phyloP scores from a whole-genome alignment of 306 rosid genomes.

The Cucurbita pepo region DNA sequence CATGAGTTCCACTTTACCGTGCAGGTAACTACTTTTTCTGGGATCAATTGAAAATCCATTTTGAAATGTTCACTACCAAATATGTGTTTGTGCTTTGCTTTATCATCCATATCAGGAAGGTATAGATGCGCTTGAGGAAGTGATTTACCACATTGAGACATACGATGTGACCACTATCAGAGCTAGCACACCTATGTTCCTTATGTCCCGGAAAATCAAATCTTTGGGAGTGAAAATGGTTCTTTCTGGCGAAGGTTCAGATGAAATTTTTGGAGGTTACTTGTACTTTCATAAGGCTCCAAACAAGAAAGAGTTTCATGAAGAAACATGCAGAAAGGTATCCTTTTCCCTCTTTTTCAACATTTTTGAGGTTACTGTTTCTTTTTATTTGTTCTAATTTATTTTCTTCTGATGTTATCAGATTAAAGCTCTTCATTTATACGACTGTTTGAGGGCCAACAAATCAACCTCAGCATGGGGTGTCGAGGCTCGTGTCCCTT shows the following conservation, averaged over 20 bases:
- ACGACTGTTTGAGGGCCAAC: slow-evolving; percentile 92
- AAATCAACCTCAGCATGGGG: slow-evolving; percentile 99
- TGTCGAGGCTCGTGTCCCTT: slow-evolving; percentile 95
- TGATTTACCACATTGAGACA: slow-evolving; percentile 88
- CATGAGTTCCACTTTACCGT: slow-evolving; percentile 82
- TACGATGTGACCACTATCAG: slow-evolving; percentile 91
- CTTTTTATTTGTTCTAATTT: not conserved
- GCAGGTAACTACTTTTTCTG: slow-evolving; percentile 39
- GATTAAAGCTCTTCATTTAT: slow-evolving; percentile 93
- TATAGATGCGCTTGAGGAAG: slow-evolving; percentile 95
- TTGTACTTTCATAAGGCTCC: slow-evolving; percentile 98
- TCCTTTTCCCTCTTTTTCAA: not conserved
- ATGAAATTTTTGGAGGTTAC: slow-evolving; percentile 96
- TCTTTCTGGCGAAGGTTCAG: slow-evolving; percentile 98
- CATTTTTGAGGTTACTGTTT: not conserved
- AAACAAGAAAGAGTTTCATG: slow-evolving; percentile 75
- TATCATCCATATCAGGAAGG: slow-evolving; percentile 56
- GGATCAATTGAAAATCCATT: not conserved
- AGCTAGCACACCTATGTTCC: slow-evolving; percentile 98
- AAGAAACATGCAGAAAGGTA: slow-evolving; percentile 92
- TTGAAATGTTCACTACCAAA: not conserved
- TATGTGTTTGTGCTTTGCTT: not conserved
- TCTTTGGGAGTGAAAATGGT: slow-evolving; percentile 99
- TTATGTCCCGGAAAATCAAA: slow-evolving; percentile 93
- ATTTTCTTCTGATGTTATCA: slow-evolving; percentile 15